phyloP scores from a whole-genome alignment of 2,329 filamentous ascomycete species.

The Aspergillus sp. region DNA sequence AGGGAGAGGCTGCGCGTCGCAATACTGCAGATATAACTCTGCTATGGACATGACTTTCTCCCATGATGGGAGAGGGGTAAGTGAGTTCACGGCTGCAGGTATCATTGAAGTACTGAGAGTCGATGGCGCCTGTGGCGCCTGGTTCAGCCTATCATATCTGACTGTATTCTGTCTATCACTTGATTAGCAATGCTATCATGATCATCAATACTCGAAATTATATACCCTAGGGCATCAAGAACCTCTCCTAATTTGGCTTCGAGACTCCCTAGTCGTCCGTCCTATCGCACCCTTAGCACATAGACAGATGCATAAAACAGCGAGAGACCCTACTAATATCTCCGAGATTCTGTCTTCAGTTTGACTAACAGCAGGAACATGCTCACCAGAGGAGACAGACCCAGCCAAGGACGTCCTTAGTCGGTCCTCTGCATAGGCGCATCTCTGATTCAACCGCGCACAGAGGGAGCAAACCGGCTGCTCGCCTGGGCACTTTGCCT shows the following conservation, averaged over 20 bases:
- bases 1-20: conserved; percentile 50
- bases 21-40: conserved; percentile 47
- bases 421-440: conserved; percentile 41
- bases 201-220: conserved; percentile 2
- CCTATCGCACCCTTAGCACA: conserved; percentile 15
- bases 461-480: conserved; percentile 51
- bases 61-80: conserved; percentile 34
- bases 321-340: conserved; percentile 17
- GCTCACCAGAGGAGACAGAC: conserved; percentile 8
- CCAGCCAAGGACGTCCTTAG: conserved; percentile 16
- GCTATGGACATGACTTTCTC: conserved; percentile 39
- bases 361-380: conserved; percentile 9
- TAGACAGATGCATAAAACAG: neutral
- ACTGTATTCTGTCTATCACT: conserved; percentile 10
- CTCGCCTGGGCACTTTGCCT: conserved; percentile 52
- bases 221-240: conserved; percentile 35
- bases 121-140: conserved; percentile 9
- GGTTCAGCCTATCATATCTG: conserved; percentile 11
- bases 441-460: conserved; percentile 47
- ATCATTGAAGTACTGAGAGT: conserved; percentile 6
- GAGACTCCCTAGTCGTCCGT: conserved; percentile 32
- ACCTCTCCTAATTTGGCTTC: conserved; percentile 34
- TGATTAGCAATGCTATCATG: conserved; percentile 1
- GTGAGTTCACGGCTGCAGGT: conserved; percentile 13
- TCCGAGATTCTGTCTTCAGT: conserved; percentile 14